Base-by-base conservation (phyloP, 202 grass and related monocot genomes). In the Schoenoplectus tabernaemontani region DNA sequence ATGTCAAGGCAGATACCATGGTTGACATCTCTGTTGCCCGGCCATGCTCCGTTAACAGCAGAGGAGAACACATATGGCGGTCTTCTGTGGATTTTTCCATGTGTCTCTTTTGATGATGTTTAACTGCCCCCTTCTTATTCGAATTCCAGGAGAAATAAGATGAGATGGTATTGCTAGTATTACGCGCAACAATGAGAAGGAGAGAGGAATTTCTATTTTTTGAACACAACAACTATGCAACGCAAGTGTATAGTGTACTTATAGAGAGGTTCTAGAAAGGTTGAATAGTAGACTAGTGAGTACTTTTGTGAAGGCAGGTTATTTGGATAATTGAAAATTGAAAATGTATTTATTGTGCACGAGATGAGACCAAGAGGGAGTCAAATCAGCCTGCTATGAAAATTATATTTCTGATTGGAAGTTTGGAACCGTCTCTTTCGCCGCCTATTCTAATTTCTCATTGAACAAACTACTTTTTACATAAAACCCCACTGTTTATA, bases 1-100 rank as follows among this genome's bases (percentile, higher is more conserved):
- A 77, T 53, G 86, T 70, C 34, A 93, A 81, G 78, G 91, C 88
- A 2, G 91, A 88, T 70, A 90, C 88, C 60, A 93, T 93, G 24
- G 71, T 84, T 33, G 86, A 84, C 24, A 65, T 90, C 82, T 93
- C 91, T 20, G 42, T 84, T 34, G 39, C 80, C 23, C 42, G 87
- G 28, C 72, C 59, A 5, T 70, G 77, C 73, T 84, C 88, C 37
- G 88, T 79, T 15, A 74, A 63, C 10, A 11, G 78, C 22, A 60
- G 10, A 78, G 32, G 37, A 57, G 56, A 9, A 69, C 26, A 26
- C 13, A 53, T 34, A 11, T 50, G 24, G 2, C 13, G 1, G 4
- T 10, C 44, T 32, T 48, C 69, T 50, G 43, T 33, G 32, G 44
- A 43, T 4, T 50, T 73, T 51, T 73, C 24, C 69, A 73, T 74